Evolutionary conservation across 2,329 filamentous ascomycete species (phyloP), one percentile per base, ranked within the genome.

Genomic region (Fusarium veterinarium): DNA sequence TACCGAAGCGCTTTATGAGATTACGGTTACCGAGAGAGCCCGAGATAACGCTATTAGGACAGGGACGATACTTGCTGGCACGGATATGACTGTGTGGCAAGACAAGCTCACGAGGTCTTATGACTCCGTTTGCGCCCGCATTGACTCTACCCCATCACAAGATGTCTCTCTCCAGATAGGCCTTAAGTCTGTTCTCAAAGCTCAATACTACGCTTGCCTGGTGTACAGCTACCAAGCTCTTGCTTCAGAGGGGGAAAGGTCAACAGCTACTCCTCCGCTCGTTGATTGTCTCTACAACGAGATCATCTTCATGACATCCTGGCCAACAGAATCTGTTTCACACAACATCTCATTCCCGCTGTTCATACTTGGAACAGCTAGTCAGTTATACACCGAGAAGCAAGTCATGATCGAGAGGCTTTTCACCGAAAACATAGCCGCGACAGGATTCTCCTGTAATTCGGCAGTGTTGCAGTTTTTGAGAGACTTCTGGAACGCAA

Each of bases 401-500:
- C 59, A 62, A 14, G 11, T 31, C 0, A 10, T 57, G 20, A 40
- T 62, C 8, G 25, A 58, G 10, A 25, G 19, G 1, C 20, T 62
- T 3, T 62, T 62, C 19, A 30, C 42, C 17, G 33, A 62, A 3
- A 40, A 17, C 6, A 58, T 62, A 33, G 51, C 51, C 19, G 14
- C 41, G 9, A 62, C 59, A 5, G 59, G 59, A 8, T 62, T 62
- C 20, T 62, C 59, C 13, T 62, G 59, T 3, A 62, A 62, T 8
- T 45, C 40, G 4, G 41, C 51, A 6, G 59, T 58, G 14, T 16
- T 58, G 8, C 13, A 62, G 3, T 62, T 62, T 19, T 30, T 62
- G 59, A 37, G 19, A 20, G 51, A 31, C 5, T 62, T 58, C n/a
- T 62, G 59, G 59, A 23, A 16, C 12, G 41, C 49, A 14, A n/a